phyloP scores from a whole-genome alignment of 2,329 filamentous ascomycete genomes.

The Pyricularia grisea region DNA sequence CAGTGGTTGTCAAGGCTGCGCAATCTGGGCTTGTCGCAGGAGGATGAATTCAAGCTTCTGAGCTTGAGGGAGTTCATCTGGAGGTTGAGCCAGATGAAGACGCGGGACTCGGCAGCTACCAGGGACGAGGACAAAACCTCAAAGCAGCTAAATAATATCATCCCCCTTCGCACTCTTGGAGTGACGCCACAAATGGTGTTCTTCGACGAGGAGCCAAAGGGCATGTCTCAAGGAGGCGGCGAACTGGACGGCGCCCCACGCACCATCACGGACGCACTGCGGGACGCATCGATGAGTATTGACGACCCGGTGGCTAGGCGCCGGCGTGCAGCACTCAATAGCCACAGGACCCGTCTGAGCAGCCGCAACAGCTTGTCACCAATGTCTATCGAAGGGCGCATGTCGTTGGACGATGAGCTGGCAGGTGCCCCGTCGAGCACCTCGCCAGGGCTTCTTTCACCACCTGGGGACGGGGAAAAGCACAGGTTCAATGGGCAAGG shows the following conservation, averaged over 20 bases:
- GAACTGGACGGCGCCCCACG: conserved; percentile 31
- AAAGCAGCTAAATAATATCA: conserved; percentile 57
- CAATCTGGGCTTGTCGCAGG: conserved; percentile 69
- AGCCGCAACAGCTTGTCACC: conserved; percentile 26
- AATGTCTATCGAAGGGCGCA: conserved; percentile 24
- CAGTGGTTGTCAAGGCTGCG: conserved; percentile 81
- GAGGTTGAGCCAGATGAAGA: conserved; percentile 66
- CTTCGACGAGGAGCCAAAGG: conserved; percentile 68
- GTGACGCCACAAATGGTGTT: conserved; percentile 84
- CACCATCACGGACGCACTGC: conserved; percentile 81
- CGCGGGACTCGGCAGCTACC: conserved; percentile 33
- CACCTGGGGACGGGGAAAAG: conserved; percentile 18
- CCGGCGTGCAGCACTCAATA: conserved; percentile 41
- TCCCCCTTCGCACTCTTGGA: conserved; percentile 65
- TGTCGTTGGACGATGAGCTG: conserved; percentile 18
- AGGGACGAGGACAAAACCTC: conserved; percentile 19
- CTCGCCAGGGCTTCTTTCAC: conserved; percentile 12
- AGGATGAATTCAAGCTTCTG: conserved; percentile 86
- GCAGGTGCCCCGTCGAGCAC: conserved; percentile 15
- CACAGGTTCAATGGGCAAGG: conserved; percentile 22
- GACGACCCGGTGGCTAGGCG: conserved; percentile 54
- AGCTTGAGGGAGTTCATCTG: conserved; percentile 85
- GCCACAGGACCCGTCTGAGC: conserved; percentile 34
- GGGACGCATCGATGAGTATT: conserved; percentile 86
- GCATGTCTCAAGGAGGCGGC: conserved; percentile 23